Base-by-base conservation (phyloP, 2,329 filamentous ascomycete species). In the Chrysosporium keratinophilum region DNA sequence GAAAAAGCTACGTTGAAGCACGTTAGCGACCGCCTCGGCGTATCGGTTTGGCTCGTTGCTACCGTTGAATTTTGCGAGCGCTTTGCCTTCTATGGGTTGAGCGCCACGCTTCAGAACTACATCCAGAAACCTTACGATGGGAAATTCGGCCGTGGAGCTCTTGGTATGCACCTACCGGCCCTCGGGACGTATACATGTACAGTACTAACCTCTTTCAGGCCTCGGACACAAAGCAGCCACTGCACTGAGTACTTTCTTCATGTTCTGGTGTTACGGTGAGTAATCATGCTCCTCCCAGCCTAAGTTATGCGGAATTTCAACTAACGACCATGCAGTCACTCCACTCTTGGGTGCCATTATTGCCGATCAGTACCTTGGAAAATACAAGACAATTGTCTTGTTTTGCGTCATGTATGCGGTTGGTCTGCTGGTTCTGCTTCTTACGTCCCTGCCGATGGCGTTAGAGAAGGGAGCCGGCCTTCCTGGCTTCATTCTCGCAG, bases 291-390 rank as follows among this genome's bases (percentile, higher is more conserved):
- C 11, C 17, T 31, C 33, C 17, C 23, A 28, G 6, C 19, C 9
- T 14, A 23, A 23, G 19, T 37, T 23, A 55, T 59, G 44, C 12
- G 12, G 28, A 33, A 17, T 5, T 14, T 40, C 31, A 14, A 46
- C 50, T 52, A 46, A 52, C 6, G n/a, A 15, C 33, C 5, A 11
- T 4, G 10, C 42, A 68, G 64, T 78, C 37, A 78, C 77, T 23
- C 79, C 80, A 5, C 75, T 82, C 35, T 50, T 78, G 15, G 76
- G 78, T 63, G 80, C 78, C 47, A 74, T 79, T 52, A 63, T 82
- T 46, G 78, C 80, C 15, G 80, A 83, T 62, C 74, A 77, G 31
- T 80, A 79, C 64, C 69, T 81, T 7, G 80, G 80, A 52, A 77
- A 79, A 58, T 82, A 78, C 67, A 79, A 78, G 62, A 79, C 80